phyloP scores from a whole-genome alignment of 164 flowering plant genomes.

The Tinospora cordifolia region DNA sequence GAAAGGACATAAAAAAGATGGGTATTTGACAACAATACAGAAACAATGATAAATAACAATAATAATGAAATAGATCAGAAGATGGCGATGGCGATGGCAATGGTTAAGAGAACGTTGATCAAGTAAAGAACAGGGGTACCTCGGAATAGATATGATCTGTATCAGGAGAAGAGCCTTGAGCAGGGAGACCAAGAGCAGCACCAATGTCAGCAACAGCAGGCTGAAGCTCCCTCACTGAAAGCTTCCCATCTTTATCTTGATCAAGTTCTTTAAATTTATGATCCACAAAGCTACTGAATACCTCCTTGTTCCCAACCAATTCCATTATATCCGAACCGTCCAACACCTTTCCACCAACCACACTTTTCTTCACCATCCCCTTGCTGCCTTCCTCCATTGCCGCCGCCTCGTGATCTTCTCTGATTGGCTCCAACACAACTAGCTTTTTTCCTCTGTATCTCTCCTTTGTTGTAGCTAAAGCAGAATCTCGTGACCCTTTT shows the following conservation, averaged over 20 bases:
- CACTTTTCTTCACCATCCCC: slow-evolving; percentile 7
- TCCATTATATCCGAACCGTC: slow-evolving; percentile 85
- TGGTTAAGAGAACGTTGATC: too few relatives aligned
- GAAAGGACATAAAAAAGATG: too few relatives aligned
- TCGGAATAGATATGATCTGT: slow-evolving; percentile 74
- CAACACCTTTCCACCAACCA: slow-evolving; percentile 39
- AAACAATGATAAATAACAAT: too few relatives aligned
- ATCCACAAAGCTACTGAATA: slow-evolving; percentile 60
- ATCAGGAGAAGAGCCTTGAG: slow-evolving; percentile 64
- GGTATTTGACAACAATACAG: too few relatives aligned
- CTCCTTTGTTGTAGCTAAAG: too few relatives aligned
- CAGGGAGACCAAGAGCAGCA: slow-evolving; percentile 76
- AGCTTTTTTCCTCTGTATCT: too few relatives aligned
- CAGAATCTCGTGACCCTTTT: neutral
- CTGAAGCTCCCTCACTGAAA: slow-evolving; percentile 64
- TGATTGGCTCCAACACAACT: too few relatives aligned
- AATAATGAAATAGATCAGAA: neutral
- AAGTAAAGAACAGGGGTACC: slow-evolving; percentile 24
- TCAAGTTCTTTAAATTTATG: slow-evolving; percentile 73
- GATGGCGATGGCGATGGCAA: neutral
- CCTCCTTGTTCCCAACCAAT: slow-evolving; percentile 76
- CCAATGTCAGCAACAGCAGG: slow-evolving; percentile 86
- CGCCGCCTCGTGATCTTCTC: too few relatives aligned
- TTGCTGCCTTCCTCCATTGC: too few relatives aligned
- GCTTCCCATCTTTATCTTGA: slow-evolving; percentile 58